phyloP scores from a whole-genome alignment of 352 stramenopile species.

The Pythium phragmiticola region DNA sequence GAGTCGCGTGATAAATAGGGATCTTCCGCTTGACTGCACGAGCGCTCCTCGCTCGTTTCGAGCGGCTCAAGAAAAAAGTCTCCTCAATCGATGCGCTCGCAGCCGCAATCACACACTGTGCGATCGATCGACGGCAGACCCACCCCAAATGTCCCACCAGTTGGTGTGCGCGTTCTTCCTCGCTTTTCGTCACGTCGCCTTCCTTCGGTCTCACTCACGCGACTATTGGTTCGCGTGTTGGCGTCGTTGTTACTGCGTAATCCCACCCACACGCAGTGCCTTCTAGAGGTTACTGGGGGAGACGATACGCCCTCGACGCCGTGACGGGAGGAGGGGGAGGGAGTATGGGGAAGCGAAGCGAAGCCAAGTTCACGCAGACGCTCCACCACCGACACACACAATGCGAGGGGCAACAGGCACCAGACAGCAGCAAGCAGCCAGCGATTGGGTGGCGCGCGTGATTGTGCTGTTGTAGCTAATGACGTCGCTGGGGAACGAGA shows the following conservation, averaged over 20 bases:
- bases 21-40: constrained; percentile 10
- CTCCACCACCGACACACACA: not conserved
- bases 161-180: not conserved
- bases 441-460: not conserved
- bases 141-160: constrained; percentile 17
- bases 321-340: no score
- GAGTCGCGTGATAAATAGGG: constrained; percentile 19
- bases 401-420: not conserved
- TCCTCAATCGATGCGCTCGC: not conserved
- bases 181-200: constrained; percentile 7
- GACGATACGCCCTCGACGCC: no score
- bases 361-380: not conserved
- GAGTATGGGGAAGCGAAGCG: not conserved
- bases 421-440: not conserved
- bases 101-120: no score
- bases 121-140: constrained; percentile 2
- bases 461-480: not conserved
- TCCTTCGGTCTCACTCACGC: not conserved
- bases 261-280: not conserved
- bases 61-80: not conserved
- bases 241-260: not conserved
- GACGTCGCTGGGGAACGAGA: not conserved
- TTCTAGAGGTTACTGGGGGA: not conserved
- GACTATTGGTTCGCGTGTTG: not conserved
- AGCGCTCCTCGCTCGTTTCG: not conserved